Conservation (phyloP, 2,329 filamentous ascomycete species). For the Rhexocercosporidium sp. region DNA sequence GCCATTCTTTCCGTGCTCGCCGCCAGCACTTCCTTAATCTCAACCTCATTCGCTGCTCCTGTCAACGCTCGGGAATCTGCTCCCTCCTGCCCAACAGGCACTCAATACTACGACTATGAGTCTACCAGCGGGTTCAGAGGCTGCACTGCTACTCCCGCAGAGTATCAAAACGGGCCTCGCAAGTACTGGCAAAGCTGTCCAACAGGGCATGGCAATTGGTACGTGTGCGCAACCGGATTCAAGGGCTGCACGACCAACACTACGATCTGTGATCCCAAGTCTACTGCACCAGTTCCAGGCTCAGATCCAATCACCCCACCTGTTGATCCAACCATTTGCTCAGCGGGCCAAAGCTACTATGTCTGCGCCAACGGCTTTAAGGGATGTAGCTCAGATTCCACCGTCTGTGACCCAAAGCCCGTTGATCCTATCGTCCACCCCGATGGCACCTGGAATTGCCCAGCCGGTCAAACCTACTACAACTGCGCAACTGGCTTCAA, state of each 20-base stretch:
- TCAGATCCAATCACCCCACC: neutral
- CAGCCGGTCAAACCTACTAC: neutral
- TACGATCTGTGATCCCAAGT: neutral
- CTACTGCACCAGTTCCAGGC: neutral
- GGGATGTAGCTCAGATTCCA: neutral
- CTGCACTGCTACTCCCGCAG: neutral
- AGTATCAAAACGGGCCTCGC: neutral
- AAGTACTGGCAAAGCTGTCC: slow-evolving; percentile 1
- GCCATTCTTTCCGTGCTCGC: slow-evolving; percentile 1
- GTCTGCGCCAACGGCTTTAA: neutral
- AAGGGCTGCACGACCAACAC: neutral
- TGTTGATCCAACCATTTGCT: neutral
- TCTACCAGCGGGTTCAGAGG: neutral
- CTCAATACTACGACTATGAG: neutral
- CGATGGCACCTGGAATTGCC: neutral
- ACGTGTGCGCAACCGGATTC: slow-evolving; percentile 4
- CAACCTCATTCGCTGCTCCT: neutral
- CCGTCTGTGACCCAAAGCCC: neutral
- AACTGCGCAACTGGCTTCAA: neutral
- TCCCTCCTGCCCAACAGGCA: neutral
- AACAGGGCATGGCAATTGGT: neutral
- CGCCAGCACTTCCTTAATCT: neutral
- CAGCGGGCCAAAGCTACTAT: neutral
- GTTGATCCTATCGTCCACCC: neutral
- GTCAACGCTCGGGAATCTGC: neutral